Evolutionary conservation across 2,329 filamentous ascomycete species (phyloP), one percentile per base, ranked within the genome.

Genomic region (Apiospora koreana): DNA sequence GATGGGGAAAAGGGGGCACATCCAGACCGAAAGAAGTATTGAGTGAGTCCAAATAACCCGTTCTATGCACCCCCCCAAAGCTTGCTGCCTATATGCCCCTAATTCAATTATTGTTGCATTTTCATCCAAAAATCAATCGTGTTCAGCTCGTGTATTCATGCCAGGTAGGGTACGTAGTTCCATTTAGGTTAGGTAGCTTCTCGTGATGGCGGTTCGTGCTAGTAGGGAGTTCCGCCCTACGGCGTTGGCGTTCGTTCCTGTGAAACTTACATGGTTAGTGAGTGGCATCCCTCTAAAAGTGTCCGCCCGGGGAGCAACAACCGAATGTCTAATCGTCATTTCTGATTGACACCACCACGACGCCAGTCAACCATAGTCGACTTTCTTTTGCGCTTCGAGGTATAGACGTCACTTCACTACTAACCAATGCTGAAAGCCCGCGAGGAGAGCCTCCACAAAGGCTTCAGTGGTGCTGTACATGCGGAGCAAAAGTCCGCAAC

Each of bases 211-310:
- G n/a, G 8, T 9, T 41, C 21, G 45, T 48, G 45, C 45, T 23
- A 23, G 1, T 46, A 46, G 45, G 45, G 45, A 9, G 18, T 46
- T 46, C n/a, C 45, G 7, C 45, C n/a, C 46, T n/a, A n/a, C n/a
- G n/a, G n/a, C 23, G 12, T 10, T 12, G 41, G 41, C 41, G 14
- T 43, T 54, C 5, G 23, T 54, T 10, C 50, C 28, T 62, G 16
- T 38, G 54, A 62, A 62, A 38, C 31, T 38, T n/a, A 62, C 31
- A 38, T 62, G 54, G 54, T n/a, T 62, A 62, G 54, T 62, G 54
- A 62, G 54, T 62, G 54, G 12, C 54, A 38, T 23, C 50, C 50
- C 8, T 25, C 14, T n/a, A n/a, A n/a, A 31, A 58, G 23, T 54
- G 50, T 7, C 48, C 25, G 18, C 48, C 31, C 48, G 25, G 16